A percentile compares a stretch with the other conserved stretches of the same genome.
phyloP scores from a whole-genome alignment of 768 basidiomycete genomes.

The Multifurca ochricompacta region DNA sequence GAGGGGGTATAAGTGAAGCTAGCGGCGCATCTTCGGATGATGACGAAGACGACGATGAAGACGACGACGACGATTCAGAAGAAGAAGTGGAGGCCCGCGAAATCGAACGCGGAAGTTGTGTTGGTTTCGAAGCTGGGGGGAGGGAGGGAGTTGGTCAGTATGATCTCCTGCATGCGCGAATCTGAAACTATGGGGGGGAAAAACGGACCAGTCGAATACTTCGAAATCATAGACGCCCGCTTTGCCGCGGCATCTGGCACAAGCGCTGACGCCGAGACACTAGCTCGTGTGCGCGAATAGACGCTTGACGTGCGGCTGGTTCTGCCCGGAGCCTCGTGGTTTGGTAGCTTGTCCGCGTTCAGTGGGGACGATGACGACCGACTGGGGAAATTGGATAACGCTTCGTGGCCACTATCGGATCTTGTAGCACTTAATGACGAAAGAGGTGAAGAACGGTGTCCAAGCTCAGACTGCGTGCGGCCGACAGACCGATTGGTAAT shows the following conservation, averaged over 20 bases:
- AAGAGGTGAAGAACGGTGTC: conserved; percentile 20
- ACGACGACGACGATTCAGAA: conserved; percentile 23
- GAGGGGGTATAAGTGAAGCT: conserved; percentile 51
- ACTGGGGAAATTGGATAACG: not conserved
- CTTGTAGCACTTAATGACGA: not conserved
- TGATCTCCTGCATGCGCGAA: too few relatives aligned
- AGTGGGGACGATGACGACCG: not conserved
- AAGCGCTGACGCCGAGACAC: conserved; percentile 51
- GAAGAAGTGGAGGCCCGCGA: conserved; percentile 21
- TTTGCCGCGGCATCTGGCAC: conserved; percentile 44
- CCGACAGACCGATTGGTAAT: conserved; percentile 20
- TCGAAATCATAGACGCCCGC: conserved; percentile 34
- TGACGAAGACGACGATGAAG: conserved; percentile 30
- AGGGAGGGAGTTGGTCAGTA: not conserved
- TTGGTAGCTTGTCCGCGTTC: not conserved
- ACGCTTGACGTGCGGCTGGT: conserved; percentile 12
- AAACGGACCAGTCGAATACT: conserved; percentile 8
- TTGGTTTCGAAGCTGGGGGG: not conserved
- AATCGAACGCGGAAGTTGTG: conserved; percentile 15
- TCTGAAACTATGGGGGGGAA: not conserved
- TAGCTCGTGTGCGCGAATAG: conserved; percentile 38
- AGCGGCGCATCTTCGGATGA: conserved; percentile 57
- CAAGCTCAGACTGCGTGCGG: conserved; percentile 24
- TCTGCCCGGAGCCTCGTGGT: not conserved
- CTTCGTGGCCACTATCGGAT: conserved; percentile 18